A percentile compares a stretch with the other conserved stretches of the same genome.
Conservation (phyloP, 1,139 yeast species). For the Geotrichum carabidarum region DNA sequence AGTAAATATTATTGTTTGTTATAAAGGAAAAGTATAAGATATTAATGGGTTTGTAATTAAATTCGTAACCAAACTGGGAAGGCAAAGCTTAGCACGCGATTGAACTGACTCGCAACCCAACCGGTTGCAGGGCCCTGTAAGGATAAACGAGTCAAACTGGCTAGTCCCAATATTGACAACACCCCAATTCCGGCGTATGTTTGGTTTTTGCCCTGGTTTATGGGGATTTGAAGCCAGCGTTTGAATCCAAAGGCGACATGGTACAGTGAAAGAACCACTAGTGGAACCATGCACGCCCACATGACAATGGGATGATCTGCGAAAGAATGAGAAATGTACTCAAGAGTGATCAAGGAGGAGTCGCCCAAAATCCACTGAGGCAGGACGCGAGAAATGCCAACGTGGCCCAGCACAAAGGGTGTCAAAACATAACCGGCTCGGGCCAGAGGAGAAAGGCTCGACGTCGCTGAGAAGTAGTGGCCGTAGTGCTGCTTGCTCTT, state of each 20-base stretch:
- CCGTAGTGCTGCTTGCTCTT: slow-evolving; percentile 30
- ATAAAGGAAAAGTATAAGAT: background rate
- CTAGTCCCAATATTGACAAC: slow-evolving; percentile 19
- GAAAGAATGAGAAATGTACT: slow-evolving; percentile 49
- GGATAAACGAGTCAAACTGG: slow-evolving; percentile 22
- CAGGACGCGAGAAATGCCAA: slow-evolving; percentile 44
- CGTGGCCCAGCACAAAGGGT: slow-evolving; percentile 48
- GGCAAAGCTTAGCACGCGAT: slow-evolving; percentile 12
- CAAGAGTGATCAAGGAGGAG: slow-evolving; percentile 52
- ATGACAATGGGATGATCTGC: slow-evolving; percentile 24
- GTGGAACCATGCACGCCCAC: slow-evolving; percentile 30
- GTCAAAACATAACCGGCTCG: slow-evolving; percentile 56
- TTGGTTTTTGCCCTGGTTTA: background rate
- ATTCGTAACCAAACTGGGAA: background rate
- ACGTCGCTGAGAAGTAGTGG: slow-evolving; percentile 35
- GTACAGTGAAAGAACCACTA: slow-evolving; percentile 36
- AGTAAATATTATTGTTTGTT: background rate
- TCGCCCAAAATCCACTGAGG: slow-evolving; percentile 62
- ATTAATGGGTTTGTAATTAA: no score
- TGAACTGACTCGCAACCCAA: slow-evolving; percentile 27
- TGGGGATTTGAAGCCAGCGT: slow-evolving; percentile 31
- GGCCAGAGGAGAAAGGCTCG: slow-evolving; percentile 44
- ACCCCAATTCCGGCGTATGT: slow-evolving; percentile 5
- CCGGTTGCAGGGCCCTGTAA: slow-evolving; percentile 24
- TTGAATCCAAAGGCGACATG: slow-evolving; percentile 44